phyloP scores from a whole-genome alignment of 371 early-diverging fungal species.

The Mortierella sp. region DNA sequence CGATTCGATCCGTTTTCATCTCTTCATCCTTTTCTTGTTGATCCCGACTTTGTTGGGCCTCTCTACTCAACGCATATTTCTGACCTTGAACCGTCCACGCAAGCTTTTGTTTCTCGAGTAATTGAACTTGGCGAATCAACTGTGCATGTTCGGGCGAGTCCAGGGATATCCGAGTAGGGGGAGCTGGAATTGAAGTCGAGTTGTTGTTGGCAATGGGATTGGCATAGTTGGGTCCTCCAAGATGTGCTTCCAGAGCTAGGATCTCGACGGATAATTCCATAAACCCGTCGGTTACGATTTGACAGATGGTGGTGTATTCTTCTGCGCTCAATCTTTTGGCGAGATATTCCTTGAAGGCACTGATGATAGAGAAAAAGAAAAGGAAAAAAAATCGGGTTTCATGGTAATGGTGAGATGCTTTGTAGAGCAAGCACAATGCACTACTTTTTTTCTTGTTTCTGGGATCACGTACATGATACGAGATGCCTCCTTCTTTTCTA shows the following conservation, averaged over 20 bases:
- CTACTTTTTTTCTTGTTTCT: not conserved
- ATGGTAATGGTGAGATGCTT: not conserved
- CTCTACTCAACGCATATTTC: constrained; percentile 26
- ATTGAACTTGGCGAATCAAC: constrained; percentile 42
- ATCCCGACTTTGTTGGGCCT: constrained; percentile 28
- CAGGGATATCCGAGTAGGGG: constrained; percentile 3
- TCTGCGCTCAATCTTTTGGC: constrained; percentile 45
- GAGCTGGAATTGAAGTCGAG: not conserved
- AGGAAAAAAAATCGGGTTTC: too few relatives aligned
- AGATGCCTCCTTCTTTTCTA: too few relatives aligned
- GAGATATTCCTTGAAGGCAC: constrained; percentile 46
- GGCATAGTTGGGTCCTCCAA: constrained; percentile 25
- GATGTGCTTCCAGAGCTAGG: constrained; percentile 42
- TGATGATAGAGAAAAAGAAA: not conserved
- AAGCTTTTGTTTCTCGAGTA: constrained; percentile 39
- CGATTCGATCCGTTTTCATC: constrained; percentile 26
- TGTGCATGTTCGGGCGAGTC: constrained; percentile 50
- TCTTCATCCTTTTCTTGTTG: constrained; percentile 33
- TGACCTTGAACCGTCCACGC: constrained; percentile 39
- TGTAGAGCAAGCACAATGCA: not conserved
- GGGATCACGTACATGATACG: too few relatives aligned
- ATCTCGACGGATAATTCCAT: constrained; percentile 48
- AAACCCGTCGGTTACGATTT: constrained; percentile 46
- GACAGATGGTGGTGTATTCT: constrained; percentile 47
- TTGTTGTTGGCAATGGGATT: constrained; percentile 11